A percentile compares a stretch with the other conserved stretches of the same genome.
Evolutionary conservation across 164 flowering plant species (phyloP).

Genomic region (Vitis cinerea): DNA sequence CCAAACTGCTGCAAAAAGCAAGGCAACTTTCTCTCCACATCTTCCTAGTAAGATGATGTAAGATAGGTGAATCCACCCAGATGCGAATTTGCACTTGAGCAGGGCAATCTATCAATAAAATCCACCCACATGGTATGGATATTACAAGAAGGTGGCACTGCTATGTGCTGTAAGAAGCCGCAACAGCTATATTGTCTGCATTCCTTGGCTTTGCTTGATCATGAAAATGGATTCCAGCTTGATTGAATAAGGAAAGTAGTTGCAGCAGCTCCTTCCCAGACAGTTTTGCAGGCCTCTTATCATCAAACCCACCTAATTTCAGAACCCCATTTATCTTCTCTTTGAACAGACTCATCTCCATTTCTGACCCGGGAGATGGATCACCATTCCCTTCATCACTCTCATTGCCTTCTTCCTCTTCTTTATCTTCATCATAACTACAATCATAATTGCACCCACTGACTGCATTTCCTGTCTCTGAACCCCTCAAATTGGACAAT

Average conservation of each 20-base stretch:
- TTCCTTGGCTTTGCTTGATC: slow-evolving; percentile 21
- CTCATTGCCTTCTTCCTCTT: slow-evolving; percentile 20
- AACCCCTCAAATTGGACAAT: slow-evolving; percentile 19
- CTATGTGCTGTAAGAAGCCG: not conserved
- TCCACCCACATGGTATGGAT: too few relatives aligned
- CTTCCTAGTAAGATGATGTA: too few relatives aligned
- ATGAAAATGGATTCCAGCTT: slow-evolving; percentile 57
- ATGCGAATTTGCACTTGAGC: too few relatives aligned
- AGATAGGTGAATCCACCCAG: too few relatives aligned
- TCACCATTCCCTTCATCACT: slow-evolving; percentile 18
- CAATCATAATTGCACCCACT: not conserved
- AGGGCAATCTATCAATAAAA: too few relatives aligned
- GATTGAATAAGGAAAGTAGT: slow-evolving; percentile 50
- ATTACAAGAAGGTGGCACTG: too few relatives aligned
- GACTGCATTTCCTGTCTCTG: slow-evolving; percentile 8
- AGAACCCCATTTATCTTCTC: slow-evolving; percentile 59
- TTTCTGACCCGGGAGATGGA: slow-evolving; percentile 18
- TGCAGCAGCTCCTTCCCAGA: slow-evolving; percentile 58
- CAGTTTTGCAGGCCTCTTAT: slow-evolving; percentile 81
- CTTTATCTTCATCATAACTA: slow-evolving; percentile 18
- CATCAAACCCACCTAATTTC: slow-evolving; percentile 55
- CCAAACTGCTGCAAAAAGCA: too few relatives aligned
- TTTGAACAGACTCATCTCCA: slow-evolving; percentile 39
- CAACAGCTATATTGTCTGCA: slow-evolving; percentile 12
- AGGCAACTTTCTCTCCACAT: too few relatives aligned